Percentiles rank a stretch among this genome's conserved stretches.
These are phyloP conservation scores for Inonotus hispidus DNA, from an alignment of 1,284 basidiomycete species.

Conservation along the genomic window DNA sequence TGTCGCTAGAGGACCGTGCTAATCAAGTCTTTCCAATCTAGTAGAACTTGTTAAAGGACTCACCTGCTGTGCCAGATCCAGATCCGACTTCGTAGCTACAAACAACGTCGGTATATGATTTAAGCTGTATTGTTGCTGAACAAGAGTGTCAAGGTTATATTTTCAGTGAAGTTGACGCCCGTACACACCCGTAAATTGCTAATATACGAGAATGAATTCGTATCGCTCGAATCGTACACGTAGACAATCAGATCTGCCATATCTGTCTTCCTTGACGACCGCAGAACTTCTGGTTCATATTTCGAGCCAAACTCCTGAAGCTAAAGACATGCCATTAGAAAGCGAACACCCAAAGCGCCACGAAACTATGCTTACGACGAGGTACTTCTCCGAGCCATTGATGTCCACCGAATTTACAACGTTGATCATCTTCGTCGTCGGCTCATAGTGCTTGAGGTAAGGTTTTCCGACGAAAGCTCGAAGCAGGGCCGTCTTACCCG, in stretches of 20 bases:
- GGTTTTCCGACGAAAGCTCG: constrained; percentile 83
- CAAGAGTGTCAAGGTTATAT: constrained; percentile 8
- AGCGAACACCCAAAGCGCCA: constrained; percentile 5
- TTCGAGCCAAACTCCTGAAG: constrained; percentile 96
- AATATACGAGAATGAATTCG: constrained; percentile 98
- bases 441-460: constrained; percentile 69
- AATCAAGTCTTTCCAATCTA: not conserved
- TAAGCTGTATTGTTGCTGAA: constrained; percentile 91
- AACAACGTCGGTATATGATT: constrained; percentile 94
- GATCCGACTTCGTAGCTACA: constrained; percentile 97
- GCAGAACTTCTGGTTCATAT: constrained; percentile 88
- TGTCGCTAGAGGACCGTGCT: constrained; percentile 59
- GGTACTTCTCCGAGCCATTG: constrained; percentile 91
- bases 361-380: constrained; percentile 63
- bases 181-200: constrained; percentile 83
- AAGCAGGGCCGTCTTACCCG: constrained; percentile 88
- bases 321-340: constrained; percentile 35
- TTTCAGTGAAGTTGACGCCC: not conserved
- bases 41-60: constrained; percentile 23
- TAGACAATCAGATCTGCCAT: constrained; percentile 92
- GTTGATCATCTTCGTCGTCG: constrained; percentile 84
- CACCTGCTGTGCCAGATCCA: constrained; percentile 92
- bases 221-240: constrained; percentile 96
- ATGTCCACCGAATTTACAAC: constrained; percentile 97
- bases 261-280: constrained; percentile 88